These are phyloP conservation scores for Suillus hirtellus DNA, from an alignment of 768 basidiomycete genomes.

Conservation along the genomic window DNA sequence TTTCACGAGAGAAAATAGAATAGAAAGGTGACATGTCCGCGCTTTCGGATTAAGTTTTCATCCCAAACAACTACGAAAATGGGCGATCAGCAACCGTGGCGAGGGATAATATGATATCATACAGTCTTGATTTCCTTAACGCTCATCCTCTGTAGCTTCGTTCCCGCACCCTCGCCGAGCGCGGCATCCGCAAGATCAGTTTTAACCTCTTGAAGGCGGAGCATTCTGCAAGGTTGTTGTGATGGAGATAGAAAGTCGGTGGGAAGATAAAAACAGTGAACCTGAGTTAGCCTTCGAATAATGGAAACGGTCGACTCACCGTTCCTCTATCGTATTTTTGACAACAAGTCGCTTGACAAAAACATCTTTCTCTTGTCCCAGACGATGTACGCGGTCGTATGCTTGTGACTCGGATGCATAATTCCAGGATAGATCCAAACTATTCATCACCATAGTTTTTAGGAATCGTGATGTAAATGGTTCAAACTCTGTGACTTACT, in stretches of 20 bases:
- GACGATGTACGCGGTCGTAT: conserved; percentile 59
- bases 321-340: conserved; percentile 72
- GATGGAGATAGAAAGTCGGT: background rate
- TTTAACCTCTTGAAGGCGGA: conserved; percentile 69
- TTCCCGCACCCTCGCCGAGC: conserved; percentile 65
- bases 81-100: background rate
- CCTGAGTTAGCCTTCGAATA: background rate
- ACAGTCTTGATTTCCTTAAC: conserved; percentile 70
- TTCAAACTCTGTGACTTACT: conserved; percentile 40
- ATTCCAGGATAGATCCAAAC: conserved; percentile 76
- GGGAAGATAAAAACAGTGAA: background rate
- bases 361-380: conserved; percentile 71
- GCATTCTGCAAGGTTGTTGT: conserved; percentile 46
- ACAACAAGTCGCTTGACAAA: conserved; percentile 68
- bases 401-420: conserved; percentile 73
- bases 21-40: background rate
- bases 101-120: conserved; percentile 20
- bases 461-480: background rate
- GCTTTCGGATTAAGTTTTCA: conserved; percentile 16
- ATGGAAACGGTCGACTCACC: conserved; percentile 39
- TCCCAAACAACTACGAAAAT: conserved; percentile 28
- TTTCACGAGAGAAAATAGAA: background rate
- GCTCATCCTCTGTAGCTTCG: conserved; percentile 62
- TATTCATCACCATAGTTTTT: conserved; percentile 21
- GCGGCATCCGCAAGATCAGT: conserved; percentile 65